Evolutionary conservation across 805 yeast species (phyloP).

Genomic region (Wickerhamiella azymoides): DNA sequence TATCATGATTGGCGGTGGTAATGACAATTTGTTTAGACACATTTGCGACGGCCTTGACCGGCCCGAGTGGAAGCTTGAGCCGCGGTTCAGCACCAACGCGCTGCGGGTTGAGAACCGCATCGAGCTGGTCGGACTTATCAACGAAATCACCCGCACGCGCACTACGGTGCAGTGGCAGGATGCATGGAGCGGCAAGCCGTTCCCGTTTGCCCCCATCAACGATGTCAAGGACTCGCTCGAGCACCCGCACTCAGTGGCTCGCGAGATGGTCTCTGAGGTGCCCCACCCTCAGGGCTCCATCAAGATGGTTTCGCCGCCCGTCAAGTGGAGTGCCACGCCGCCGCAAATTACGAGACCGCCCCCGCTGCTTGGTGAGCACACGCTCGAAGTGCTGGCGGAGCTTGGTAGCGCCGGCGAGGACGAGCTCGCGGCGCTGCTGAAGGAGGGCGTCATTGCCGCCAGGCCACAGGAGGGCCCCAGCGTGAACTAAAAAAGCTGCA

Average conservation of each 20-base stretch:
- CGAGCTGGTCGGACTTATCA: constrained; percentile 24
- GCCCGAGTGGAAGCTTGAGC: constrained; percentile 28
- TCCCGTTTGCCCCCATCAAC: constrained; percentile 31
- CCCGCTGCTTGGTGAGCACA: constrained; percentile 30
- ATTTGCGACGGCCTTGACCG: constrained; percentile 24
- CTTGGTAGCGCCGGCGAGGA: constrained; percentile 15
- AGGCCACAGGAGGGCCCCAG: too few relatives aligned
- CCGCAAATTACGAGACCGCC: constrained; percentile 26
- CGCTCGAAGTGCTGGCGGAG: constrained; percentile 23
- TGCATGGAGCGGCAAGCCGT: constrained; percentile 23
- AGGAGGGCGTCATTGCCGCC: constrained; percentile 18
- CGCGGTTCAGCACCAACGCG: constrained; percentile 25
- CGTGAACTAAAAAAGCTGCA: too few relatives aligned
- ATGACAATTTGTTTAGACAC: constrained; percentile 26
- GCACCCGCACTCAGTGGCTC: constrained; percentile 27
- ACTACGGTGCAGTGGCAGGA: constrained; percentile 28
- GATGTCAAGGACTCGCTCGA: constrained; percentile 27
- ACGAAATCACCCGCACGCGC: constrained; percentile 20
- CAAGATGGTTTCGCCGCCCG: constrained; percentile 28
- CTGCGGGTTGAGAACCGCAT: constrained; percentile 26
- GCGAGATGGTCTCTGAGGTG: constrained; percentile 26
- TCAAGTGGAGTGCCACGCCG: constrained; percentile 27
- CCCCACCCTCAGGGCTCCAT: constrained; percentile 27
- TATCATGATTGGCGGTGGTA: constrained; percentile 32
- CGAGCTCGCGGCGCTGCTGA: constrained; percentile 18